Conservation (phyloP, 768 basidiomycete species). For the Psilocybe sp. region DNA sequence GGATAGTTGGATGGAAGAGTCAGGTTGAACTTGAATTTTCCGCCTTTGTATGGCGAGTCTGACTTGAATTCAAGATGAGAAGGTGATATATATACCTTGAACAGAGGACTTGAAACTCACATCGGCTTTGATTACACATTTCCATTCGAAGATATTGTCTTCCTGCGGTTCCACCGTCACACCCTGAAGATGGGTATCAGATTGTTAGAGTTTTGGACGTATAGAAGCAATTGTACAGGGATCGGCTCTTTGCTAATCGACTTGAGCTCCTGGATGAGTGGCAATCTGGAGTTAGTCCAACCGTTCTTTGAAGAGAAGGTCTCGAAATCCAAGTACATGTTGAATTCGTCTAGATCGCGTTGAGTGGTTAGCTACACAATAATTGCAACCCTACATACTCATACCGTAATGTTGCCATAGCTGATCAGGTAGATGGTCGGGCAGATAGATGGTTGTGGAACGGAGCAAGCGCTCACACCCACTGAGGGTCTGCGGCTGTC, state of each 20-base stretch:
- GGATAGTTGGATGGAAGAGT: constrained; percentile 79
- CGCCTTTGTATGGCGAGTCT: constrained; percentile 80
- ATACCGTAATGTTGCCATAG: too few relatives aligned
- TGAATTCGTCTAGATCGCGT: constrained; percentile 60
- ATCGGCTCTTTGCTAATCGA: constrained; percentile 64
- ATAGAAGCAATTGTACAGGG: constrained; percentile 39
- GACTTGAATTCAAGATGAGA: constrained; percentile 34
- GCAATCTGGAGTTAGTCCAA: constrained; percentile 8
- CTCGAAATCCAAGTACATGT: constrained; percentile 41
- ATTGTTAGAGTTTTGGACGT: constrained; percentile 4
- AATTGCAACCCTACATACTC: too few relatives aligned
- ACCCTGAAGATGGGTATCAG: constrained; percentile 40
- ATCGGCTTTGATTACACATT: constrained; percentile 70
- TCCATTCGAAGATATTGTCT: constrained; percentile 75
- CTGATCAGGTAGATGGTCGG: too few relatives aligned
- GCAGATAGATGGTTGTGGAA: too few relatives aligned
- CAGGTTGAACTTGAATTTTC: constrained; percentile 74
- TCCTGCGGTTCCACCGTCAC: constrained; percentile 61
- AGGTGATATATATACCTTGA: not conserved
- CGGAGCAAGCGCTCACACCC: too few relatives aligned
- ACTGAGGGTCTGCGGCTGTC: too few relatives aligned
- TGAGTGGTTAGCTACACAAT: too few relatives aligned
- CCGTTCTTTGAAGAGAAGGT: constrained; percentile 3
- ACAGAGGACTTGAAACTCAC: constrained; percentile 39
- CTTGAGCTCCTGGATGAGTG: constrained; percentile 54